Conservation (phyloP, 2,329 filamentous ascomycete genomes). For the Didymosphaeria variabile region DNA sequence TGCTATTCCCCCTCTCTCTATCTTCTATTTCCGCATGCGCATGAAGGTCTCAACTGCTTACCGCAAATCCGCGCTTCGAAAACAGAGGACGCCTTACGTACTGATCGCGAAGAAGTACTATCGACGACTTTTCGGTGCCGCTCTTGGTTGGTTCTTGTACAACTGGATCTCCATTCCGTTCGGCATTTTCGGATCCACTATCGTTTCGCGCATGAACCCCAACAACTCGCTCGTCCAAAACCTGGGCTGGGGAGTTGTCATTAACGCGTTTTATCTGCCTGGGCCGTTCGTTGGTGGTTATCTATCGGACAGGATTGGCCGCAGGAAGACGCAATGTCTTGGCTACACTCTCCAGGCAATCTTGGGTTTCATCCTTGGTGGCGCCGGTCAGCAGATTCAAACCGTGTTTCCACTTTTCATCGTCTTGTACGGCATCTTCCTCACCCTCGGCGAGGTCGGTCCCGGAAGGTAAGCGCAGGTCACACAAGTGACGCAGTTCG, state of each 20-base stretch:
- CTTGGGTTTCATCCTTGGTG: conserved; percentile 38
- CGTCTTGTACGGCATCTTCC: conserved; percentile 38
- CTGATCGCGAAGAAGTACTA: conserved; percentile 60
- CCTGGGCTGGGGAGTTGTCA: conserved; percentile 34
- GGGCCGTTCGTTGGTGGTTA: conserved; percentile 40
- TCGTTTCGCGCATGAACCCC: conserved; percentile 44
- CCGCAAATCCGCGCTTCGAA: conserved; percentile 55
- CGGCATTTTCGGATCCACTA: conserved; percentile 64
- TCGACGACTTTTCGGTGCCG: conserved; percentile 59
- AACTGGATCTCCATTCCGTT: conserved; percentile 66
- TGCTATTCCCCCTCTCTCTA: conserved; percentile 58
- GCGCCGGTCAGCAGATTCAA: conserved; percentile 39
- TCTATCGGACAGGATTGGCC: conserved; percentile 36
- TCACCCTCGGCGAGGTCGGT: conserved; percentile 38
- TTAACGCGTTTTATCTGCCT: conserved; percentile 39
- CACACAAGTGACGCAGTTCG: background rate
- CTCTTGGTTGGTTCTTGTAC: conserved; percentile 62
- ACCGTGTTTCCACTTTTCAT: conserved; percentile 41
- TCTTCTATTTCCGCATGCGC: conserved; percentile 63
- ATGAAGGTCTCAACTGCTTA: conserved; percentile 63
- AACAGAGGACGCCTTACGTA: conserved; percentile 56
- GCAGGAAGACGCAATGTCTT: conserved; percentile 34
- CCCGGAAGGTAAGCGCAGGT: conserved; percentile 27
- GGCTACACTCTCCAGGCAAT: conserved; percentile 35
- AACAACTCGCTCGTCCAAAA: conserved; percentile 31